Percentiles rank a stretch among this genome's conserved stretches.
These are phyloP conservation scores for Beta vulgaris DNA, from an alignment of 148 eudicot genomes.

Conservation along the genomic window DNA sequence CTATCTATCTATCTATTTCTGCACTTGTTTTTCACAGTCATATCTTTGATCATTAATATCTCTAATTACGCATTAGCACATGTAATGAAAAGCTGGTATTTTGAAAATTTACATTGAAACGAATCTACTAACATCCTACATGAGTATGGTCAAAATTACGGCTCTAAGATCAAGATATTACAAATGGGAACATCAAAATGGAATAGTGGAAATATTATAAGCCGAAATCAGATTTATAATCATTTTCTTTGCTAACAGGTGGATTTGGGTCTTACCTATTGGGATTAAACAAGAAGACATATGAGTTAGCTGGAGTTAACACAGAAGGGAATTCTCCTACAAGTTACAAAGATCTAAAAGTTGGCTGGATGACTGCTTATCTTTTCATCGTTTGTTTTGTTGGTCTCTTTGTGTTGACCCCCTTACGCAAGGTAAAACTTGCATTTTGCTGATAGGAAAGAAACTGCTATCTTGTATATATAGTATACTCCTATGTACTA, in stretches of 20 bases:
- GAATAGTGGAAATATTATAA: too few relatives aligned
- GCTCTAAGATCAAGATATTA: too few relatives aligned
- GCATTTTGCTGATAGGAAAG: not conserved
- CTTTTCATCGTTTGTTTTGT: slow-evolving; percentile 71
- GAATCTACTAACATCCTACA: too few relatives aligned
- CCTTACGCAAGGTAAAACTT: slow-evolving; percentile 64
- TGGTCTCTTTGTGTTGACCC: slow-evolving; percentile 80
- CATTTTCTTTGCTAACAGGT: slow-evolving; percentile 35
- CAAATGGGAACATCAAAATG: too few relatives aligned
- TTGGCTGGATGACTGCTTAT: slow-evolving; percentile 78
- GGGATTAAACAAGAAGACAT: slow-evolving; percentile 71
- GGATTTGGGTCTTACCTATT: slow-evolving; percentile 80
- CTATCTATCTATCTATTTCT: not conserved
- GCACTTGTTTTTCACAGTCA: too few relatives aligned
- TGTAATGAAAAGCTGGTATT: too few relatives aligned
- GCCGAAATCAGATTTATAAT: not conserved
- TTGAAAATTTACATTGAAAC: too few relatives aligned
- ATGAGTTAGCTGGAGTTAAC: slow-evolving; percentile 61
- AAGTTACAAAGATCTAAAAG: slow-evolving; percentile 64
- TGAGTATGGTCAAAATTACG: too few relatives aligned
- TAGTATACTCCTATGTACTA: not conserved
- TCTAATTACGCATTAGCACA: too few relatives aligned
- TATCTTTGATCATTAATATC: too few relatives aligned
- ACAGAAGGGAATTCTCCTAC: slow-evolving; percentile 53
- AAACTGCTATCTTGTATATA: not conserved